Evolutionary conservation across 2,329 filamentous ascomycete species (phyloP), one percentile per base, ranked within the genome.

Genomic region (Colletotrichum sp.): DNA sequence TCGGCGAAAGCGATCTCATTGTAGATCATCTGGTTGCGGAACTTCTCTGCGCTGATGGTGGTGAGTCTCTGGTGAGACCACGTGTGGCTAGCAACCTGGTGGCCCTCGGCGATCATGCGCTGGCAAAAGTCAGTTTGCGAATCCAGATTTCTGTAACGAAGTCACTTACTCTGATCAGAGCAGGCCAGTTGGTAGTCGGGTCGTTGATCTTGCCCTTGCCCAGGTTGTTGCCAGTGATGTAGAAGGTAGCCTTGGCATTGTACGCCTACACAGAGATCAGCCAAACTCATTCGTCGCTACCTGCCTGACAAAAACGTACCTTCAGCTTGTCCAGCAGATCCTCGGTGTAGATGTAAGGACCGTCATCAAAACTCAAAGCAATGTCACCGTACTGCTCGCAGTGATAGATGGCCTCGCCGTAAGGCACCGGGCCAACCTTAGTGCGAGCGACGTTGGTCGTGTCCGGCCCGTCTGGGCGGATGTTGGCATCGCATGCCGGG

Each of bases 201-300:
- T 88, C 85, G 77, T 92, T 90, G 78, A 92, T 92, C 28, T 79
- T 81, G 7, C 83, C 84, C 79, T 87, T 88, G 70, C 81, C 84
- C 5, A 82, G 78, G 78, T 87, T 87, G 80, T 87, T 85, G 2
- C 86, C 86, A 0, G 84, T 83, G 62, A 88, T 82, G 79, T 94
- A 94, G 82, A 95, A 95, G 3, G 93, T 94, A 3, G 92, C 93
- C 78, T 91, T 92, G 16, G 91, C 92, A 32, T 89, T 85, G 80
- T 93, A 92, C 30, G 84, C 86, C 79, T 82, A 36, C 21, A 49
- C 13, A 28, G 32, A 13, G 16, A 10, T 62, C 15, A 71, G 32
- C 21, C 21, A 16, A 24, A 55, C 26, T 13, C 66, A 12, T 60
- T 7, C 26, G 55, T 15, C 5, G n/a, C 24, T 16, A 64, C 10